phyloP scores from a whole-genome alignment of 495 filamentous ascomycete genomes.

The Xylaria venustula region DNA sequence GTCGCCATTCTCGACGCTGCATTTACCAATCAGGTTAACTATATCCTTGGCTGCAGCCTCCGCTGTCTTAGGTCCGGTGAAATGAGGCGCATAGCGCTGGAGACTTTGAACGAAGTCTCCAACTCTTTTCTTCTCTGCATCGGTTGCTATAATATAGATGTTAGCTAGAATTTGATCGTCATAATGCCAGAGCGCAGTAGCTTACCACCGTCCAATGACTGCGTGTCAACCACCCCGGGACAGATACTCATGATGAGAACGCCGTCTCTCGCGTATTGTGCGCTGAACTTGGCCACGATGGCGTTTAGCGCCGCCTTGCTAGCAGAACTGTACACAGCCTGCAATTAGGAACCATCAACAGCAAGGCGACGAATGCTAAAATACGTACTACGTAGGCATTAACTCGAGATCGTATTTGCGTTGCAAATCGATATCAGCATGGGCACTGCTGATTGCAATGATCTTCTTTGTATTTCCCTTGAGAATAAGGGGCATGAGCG shows the following conservation, averaged over 20 bases:
- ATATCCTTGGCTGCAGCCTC: slow-evolving; percentile 43
- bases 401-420: slow-evolving; percentile 27
- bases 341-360: no score
- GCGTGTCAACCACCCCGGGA: slow-evolving; percentile 48
- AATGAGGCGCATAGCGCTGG: slow-evolving; percentile 45
- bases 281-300: slow-evolving; percentile 44
- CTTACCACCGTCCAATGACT: slow-evolving; percentile 20
- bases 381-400: no score
- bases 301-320: slow-evolving; percentile 46
- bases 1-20: slow-evolving; percentile 47
- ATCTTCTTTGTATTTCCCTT: slow-evolving; percentile 51
- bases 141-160: slow-evolving; percentile 35
- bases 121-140: slow-evolving; percentile 29
- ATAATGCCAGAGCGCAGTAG: neutral
- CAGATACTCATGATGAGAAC: slow-evolving; percentile 50
- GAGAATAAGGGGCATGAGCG: slow-evolving; percentile 48
- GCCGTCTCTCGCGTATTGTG: slow-evolving; percentile 46
- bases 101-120: no score
- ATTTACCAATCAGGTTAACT: slow-evolving; percentile 37
- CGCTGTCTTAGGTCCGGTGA: slow-evolving; percentile 44
- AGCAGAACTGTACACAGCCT: slow-evolving; percentile 25
- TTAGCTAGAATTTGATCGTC: neutral
- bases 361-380: no score
- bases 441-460: slow-evolving; percentile 45
- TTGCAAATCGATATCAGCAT: slow-evolving; percentile 34